Evolutionary conservation across 768 basidiomycete genomes (phyloP).

Genomic region (Amanita jacksonii): DNA sequence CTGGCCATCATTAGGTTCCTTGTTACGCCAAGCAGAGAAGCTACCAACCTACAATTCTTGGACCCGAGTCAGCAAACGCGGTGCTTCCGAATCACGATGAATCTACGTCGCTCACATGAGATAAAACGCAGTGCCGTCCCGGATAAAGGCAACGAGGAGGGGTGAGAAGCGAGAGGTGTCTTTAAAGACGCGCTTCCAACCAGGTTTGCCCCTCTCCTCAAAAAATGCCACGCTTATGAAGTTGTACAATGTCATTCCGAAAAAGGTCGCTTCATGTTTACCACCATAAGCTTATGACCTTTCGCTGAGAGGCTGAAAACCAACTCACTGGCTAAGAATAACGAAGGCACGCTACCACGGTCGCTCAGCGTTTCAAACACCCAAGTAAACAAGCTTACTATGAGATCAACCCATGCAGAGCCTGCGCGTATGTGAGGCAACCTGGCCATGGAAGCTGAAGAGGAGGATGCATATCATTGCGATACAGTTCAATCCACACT

Average conservation of each 20-base stretch:
- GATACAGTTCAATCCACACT: background rate
- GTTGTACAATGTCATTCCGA: slow-evolving; percentile 1
- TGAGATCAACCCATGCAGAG: background rate
- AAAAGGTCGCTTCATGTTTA: background rate
- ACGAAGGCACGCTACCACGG: background rate
- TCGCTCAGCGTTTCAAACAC: background rate
- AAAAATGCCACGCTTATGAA: background rate
- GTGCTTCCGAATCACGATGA: background rate
- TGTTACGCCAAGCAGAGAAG: background rate
- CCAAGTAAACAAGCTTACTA: background rate
- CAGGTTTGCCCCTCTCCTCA: no score
- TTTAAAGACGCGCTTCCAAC: background rate
- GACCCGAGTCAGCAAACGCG: background rate
- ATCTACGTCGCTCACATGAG: background rate
- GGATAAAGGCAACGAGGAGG: background rate
- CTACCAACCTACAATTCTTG: background rate
- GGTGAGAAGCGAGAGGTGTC: background rate
- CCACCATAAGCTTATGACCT: background rate
- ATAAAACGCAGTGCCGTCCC: slow-evolving; percentile 4
- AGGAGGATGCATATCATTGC: background rate
- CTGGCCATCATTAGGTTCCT: background rate
- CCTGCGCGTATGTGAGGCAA: background rate
- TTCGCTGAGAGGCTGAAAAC: background rate
- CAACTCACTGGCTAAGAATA: slow-evolving; percentile 1
- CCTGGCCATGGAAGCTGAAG: slow-evolving; percentile 1